Conservation (phyloP, 83 land plant genomes). For the Picea abies region DNA sequence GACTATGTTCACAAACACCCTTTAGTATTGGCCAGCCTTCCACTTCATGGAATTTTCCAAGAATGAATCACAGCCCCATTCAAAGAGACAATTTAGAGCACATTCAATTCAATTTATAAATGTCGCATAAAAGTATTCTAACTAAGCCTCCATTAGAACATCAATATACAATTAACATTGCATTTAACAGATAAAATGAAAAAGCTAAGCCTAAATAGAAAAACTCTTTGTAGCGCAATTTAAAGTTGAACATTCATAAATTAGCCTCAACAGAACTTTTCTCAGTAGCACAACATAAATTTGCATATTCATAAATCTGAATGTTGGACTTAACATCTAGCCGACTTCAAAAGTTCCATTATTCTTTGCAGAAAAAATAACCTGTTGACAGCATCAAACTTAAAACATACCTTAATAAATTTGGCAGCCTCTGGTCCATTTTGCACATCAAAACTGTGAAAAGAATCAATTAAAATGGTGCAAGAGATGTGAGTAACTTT, state of each 20-base stretch:
- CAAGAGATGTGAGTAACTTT: neutral
- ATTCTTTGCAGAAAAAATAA: neutral
- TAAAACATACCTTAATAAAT: conserved; percentile 71
- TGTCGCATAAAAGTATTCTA: neutral
- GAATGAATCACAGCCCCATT: neutral
- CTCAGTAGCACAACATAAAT: neutral
- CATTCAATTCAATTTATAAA: neutral
- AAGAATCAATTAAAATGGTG: conserved; percentile 9
- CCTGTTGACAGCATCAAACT: neutral
- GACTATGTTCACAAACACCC: too few species aligned
- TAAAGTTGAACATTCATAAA: too few species aligned
- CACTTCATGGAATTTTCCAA: too few species aligned
- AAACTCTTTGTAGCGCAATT: too few species aligned
- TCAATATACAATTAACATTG: neutral
- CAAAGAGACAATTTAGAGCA: too few species aligned
- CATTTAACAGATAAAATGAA: neutral
- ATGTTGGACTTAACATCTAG: neutral
- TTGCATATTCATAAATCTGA: neutral
- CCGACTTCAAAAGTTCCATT: neutral
- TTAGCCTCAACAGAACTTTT: neutral
- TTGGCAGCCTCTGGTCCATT: conserved; percentile 97
- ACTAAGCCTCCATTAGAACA: neutral
- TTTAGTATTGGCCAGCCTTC: too few species aligned
- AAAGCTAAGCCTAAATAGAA: too few species aligned
- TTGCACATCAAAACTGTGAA: conserved; percentile 83